These are phyloP conservation scores for rapeseed (Brassica napus) DNA, from an alignment of 345 rosid genomes.

Conservation along the genomic window Da-Ae NC_063445.1:53133001-53133500, in stretches of 20 bases:
- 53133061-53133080: not conserved
- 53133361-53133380: conserved; percentile 69
- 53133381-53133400: conserved; percentile 65
- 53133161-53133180: conserved; percentile 44
- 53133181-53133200: conserved; percentile 64
- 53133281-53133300: conserved; percentile 45
- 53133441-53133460: conserved; percentile 57
- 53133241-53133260: conserved; percentile 54
- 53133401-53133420: conserved; percentile 65
- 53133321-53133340: conserved; percentile 70
- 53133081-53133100: not conserved
- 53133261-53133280: conserved; percentile 17
- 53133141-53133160: conserved; percentile 26
- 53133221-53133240: conserved; percentile 84
- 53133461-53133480: conserved; percentile 61
- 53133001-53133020: not conserved
- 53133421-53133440: conserved; percentile 43
- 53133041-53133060: not conserved
- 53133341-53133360: conserved; percentile 66
- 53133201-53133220: conserved; percentile 87
- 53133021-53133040: not conserved
- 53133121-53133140: conserved; percentile 4
- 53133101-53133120: not conserved
- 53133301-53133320: conserved; percentile 74
- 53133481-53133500: conserved; percentile 51